Evolutionary conservation across 352 stramenopile genomes (phyloP).

Genomic region (Poterioochromonas sp.): DNA sequence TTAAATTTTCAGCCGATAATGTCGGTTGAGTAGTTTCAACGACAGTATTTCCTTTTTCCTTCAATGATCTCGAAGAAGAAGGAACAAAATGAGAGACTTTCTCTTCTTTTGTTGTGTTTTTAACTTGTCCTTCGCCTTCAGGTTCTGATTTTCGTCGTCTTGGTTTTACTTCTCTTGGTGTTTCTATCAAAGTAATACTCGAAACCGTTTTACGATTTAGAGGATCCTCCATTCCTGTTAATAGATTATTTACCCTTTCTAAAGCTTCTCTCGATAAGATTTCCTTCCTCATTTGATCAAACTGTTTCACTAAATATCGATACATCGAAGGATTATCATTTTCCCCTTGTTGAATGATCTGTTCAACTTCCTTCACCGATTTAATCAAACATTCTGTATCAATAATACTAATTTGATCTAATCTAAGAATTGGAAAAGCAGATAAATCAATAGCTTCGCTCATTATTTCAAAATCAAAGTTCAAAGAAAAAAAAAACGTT

Average conservation of each 20-base stretch:
- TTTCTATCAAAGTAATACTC: background rate
- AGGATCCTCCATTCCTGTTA: background rate
- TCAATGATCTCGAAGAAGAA: background rate
- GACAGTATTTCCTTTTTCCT: background rate
- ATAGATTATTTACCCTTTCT: background rate
- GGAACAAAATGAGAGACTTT: background rate
- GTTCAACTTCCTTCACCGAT: background rate
- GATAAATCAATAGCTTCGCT: slow-evolving; percentile 19
- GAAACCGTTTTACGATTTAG: background rate
- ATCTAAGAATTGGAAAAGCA: slow-evolving; percentile 13
- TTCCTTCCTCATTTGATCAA: background rate
- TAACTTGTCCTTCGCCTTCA: background rate
- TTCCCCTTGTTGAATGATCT: background rate
- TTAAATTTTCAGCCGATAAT: no score
- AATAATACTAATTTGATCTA: slow-evolving; percentile 18
- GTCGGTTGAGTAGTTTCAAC: no score
- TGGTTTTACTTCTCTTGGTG: background rate
- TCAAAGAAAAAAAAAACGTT: no score
- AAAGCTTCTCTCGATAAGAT: background rate
- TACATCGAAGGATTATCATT: background rate
- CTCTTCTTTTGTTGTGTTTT: background rate
- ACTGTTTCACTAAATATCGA: background rate
- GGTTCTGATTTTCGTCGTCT: background rate
- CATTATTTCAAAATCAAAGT: no score
- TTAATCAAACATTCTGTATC: background rate